phyloP scores from a whole-genome alignment of 139 green algal species.

The Limnomonas spitsbergensis region DNA sequence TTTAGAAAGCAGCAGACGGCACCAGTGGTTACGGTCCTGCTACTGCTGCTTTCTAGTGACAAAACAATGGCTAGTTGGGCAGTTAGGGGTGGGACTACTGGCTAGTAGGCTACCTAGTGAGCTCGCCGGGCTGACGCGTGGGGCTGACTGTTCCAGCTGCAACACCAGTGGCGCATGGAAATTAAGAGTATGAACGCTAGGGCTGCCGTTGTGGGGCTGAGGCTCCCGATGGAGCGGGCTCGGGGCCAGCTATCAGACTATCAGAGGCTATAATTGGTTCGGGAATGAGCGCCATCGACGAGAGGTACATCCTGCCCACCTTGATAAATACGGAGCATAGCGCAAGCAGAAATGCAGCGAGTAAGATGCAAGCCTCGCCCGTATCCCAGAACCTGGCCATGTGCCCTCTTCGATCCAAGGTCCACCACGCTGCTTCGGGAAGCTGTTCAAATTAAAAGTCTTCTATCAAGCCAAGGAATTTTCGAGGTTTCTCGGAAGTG shows the following conservation, averaged over 20 bases:
- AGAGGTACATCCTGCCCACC: too few relatives aligned
- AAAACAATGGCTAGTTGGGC: not conserved
- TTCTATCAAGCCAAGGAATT: too few relatives aligned
- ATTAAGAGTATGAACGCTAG: not conserved
- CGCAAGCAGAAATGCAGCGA: not conserved
- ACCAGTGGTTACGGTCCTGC: too few relatives aligned
- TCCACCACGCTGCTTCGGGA: too few relatives aligned
- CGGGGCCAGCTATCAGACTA: not conserved
- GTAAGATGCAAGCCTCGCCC: not conserved
- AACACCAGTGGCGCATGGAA: not conserved
- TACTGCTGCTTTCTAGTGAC: too few relatives aligned
- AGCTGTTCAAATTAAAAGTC: too few relatives aligned
- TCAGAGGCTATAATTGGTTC: not conserved
- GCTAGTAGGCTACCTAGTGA: not conserved
- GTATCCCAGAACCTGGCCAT: not conserved
- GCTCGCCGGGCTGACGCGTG: not conserved
- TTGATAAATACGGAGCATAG: not conserved
- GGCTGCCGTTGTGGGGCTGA: not conserved
- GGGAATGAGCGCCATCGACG: too few relatives aligned
- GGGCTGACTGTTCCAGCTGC: not conserved
- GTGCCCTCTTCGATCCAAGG: too few relatives aligned
- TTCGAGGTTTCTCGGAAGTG: too few relatives aligned
- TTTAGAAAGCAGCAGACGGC: too few relatives aligned
- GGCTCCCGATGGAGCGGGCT: not conserved
- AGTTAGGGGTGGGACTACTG: not conserved